Evolutionary conservation across 2,329 filamentous ascomycete genomes (phyloP), one percentile per base, ranked within the genome.

Genomic region (Aspergillus sp.): DNA sequence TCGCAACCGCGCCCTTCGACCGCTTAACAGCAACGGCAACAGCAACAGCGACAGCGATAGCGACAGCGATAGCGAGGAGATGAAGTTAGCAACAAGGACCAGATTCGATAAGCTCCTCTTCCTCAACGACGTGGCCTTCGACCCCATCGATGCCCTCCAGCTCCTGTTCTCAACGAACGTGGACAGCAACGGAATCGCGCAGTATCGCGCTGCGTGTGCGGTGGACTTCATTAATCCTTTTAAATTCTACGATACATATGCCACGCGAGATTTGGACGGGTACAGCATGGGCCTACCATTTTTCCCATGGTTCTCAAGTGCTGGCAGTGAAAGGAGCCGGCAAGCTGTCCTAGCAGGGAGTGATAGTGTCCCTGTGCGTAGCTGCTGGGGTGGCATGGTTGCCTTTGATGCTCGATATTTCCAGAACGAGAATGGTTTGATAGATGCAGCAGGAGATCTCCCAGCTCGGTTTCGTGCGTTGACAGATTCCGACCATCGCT

Each of bases 1-100:
- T 51, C 85, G 90, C 48, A 92, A 93, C 72, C 84, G 85, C 38
- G 89, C 89, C 0, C 76, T 92, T 17, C 79, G 81, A 31, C 89
- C 89, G 0, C 79, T 92, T 4, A 82, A 87, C 41, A 79, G 19
- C 19, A 19, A 19, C 19, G 1, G 19, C 19, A 19, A 19, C 19
- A 19, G 19, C 19, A 19, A 19, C 19, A 19, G 19, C 19, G 19
- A 19, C 2, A 19, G 19, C 8, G 34, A 15, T 9, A n/a, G 79
- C n/a, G 74, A 70, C 41, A 38, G 34, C 8, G 34, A 15, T 9
- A 38, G 34, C 34, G 5, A 19, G 19, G 19, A 19, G 19, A 19
- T 19, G 19, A 19, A 19, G 19, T 19, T 19, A 19, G 19, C 19
- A 19, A 38, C 34, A 9, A 38, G 34, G 6, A 72, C 72, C 22